Evolutionary conservation across 345 rosid species (phyloP).

Genomic region (Jatropha curcas): DNA sequence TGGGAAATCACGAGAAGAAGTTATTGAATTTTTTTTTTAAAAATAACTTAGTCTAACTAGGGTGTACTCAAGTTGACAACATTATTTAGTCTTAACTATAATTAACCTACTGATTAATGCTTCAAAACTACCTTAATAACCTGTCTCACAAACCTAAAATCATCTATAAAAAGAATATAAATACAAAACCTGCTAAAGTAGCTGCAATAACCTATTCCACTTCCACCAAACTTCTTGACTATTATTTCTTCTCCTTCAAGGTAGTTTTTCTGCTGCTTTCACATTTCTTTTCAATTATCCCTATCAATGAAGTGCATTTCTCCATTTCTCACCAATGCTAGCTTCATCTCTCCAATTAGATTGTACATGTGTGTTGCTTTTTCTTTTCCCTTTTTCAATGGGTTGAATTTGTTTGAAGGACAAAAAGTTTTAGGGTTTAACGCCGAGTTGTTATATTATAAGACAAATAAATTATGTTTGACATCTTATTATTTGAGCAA

Average conservation of each 20-base stretch:
- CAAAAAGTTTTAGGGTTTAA: too few relatives aligned
- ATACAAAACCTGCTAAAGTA: background rate
- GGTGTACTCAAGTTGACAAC: background rate
- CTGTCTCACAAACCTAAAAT: background rate
- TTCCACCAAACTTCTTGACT: constrained; percentile 5
- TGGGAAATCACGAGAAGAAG: too few relatives aligned
- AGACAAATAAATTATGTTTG: too few relatives aligned
- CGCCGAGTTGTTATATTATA: too few relatives aligned
- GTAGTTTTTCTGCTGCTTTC: background rate
- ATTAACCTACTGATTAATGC: constrained; percentile 12
- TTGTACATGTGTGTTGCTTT: background rate
- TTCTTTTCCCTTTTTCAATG: background rate
- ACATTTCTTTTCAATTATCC: constrained; percentile 1
- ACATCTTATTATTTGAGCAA: too few relatives aligned
- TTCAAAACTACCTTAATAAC: background rate
- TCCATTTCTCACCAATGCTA: background rate
- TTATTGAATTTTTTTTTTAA: background rate
- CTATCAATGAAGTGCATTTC: background rate
- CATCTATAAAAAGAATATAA: background rate
- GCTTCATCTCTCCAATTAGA: constrained; percentile 1
- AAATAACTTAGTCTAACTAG: too few relatives aligned
- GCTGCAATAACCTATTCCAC: constrained; percentile 1
- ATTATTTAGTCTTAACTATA: background rate
- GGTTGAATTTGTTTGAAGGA: too few relatives aligned
- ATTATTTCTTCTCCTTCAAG: constrained; percentile 14